phyloP scores from a whole-genome alignment of 352 stramenopile genomes.

The Pythium aristosporum region DNA sequence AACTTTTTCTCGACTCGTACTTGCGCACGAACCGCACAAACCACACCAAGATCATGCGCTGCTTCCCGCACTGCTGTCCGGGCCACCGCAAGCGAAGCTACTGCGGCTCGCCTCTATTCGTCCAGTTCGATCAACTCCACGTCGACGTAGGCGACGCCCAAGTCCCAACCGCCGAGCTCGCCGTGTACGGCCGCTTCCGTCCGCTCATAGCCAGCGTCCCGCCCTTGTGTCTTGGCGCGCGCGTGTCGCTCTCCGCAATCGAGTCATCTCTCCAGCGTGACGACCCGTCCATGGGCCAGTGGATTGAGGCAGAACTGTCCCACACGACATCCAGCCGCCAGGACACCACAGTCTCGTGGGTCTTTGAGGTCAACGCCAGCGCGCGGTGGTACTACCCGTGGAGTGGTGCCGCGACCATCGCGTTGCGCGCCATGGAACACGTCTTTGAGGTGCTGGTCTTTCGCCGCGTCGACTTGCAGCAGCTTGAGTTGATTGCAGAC shows the following conservation, averaged over 20 bases:
- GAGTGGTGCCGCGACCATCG: conserved; percentile 14
- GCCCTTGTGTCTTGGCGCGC: neutral
- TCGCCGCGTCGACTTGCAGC: neutral
- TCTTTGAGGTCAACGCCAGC: conserved; percentile 17
- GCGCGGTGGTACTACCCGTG: conserved; percentile 25
- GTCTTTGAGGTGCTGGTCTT: conserved; percentile 19
- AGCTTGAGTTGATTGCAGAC: neutral
- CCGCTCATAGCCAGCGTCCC: conserved; percentile 7
- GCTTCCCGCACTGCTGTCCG: conserved; percentile 51
- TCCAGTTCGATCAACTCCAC: conserved; percentile 18
- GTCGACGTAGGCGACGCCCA: neutral
- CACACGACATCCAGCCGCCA: neutral
- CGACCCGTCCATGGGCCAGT: conserved; percentile 14
- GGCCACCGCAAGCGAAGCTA: conserved; percentile 42
- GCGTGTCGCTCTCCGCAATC: conserved; percentile 2
- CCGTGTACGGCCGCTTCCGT: conserved; percentile 47
- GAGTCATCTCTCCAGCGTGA: conserved; percentile 12
- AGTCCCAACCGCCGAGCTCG: conserved; percentile 21
- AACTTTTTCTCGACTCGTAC: neutral
- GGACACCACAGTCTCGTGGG: conserved; percentile 3
- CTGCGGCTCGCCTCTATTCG: conserved; percentile 40
- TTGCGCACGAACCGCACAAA: neutral
- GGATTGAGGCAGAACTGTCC: conserved; percentile 11
- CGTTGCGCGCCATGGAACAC: conserved; percentile 12
- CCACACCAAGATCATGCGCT: conserved; percentile 18